Conservation (phyloP, 2,329 filamentous ascomycete genomes). For the Phyllosticta paracitricarpa region DNA sequence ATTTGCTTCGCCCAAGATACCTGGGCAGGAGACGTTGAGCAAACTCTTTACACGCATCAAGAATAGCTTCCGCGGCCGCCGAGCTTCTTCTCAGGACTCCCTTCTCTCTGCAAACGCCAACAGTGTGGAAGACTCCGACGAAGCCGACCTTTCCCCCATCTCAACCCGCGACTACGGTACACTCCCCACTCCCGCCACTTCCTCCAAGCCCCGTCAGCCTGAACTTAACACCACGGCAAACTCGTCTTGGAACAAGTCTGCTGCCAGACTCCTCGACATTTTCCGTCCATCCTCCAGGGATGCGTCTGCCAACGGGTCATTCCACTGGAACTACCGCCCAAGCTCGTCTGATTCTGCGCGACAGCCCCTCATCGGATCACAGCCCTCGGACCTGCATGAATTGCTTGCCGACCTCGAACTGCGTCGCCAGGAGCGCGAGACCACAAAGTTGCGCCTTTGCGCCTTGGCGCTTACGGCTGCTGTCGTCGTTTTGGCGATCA, state of each 20-base stretch:
- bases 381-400: slow-evolving; percentile 1
- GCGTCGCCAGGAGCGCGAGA: slow-evolving; percentile 24
- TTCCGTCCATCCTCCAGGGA: slow-evolving; percentile 1
- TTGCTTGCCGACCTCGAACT: slow-evolving; percentile 12
- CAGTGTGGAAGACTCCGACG: slow-evolving; percentile 14
- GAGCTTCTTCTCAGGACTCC: slow-evolving; percentile 15
- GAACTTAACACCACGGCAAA: slow-evolving; percentile 17
- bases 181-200: background rate
- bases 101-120: slow-evolving; percentile 22
- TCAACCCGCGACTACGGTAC: slow-evolving; percentile 21
- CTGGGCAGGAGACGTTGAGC: slow-evolving; percentile 53
- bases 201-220: slow-evolving; percentile 11
- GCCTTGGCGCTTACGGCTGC: slow-evolving; percentile 49
- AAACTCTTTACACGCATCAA: slow-evolving; percentile 36
- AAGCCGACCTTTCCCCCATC: slow-evolving; percentile 12
- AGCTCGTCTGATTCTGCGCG: background rate
- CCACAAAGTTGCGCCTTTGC: slow-evolving; percentile 26
- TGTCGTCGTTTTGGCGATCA: slow-evolving; percentile 53
- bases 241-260: slow-evolving; percentile 13
- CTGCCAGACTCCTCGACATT: background rate
- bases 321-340: background rate
- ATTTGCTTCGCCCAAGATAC: slow-evolving; percentile 49
- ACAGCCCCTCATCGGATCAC: background rate
- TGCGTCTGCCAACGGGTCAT: background rate
- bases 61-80: slow-evolving; percentile 9